Percentiles rank a stretch among this genome's conserved stretches.
Conservation (phyloP, 2,329 filamentous ascomycete species). For the Knufia petricola region DNA sequence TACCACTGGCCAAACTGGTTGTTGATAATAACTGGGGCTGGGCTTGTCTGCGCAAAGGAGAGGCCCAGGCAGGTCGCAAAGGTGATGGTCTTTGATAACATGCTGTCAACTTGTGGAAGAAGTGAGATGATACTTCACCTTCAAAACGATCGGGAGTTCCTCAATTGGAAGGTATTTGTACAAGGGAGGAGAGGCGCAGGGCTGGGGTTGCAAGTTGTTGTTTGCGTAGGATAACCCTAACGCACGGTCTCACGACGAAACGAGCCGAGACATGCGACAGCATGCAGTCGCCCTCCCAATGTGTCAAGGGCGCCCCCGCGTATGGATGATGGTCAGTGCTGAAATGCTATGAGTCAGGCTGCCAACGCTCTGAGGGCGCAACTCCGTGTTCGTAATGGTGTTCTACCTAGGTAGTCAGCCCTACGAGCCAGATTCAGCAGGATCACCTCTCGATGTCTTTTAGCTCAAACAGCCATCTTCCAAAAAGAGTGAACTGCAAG, state of each 20-base stretch:
- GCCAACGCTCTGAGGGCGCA: too few species aligned
- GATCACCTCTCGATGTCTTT: too few species aligned
- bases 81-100: not conserved
- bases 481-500: too few species aligned
- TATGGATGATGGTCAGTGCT: not conserved
- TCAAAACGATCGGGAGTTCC: not conserved
- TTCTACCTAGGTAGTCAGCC: too few species aligned
- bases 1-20: not conserved
- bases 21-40: conserved; percentile 1
- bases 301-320: not conserved
- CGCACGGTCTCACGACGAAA: not conserved
- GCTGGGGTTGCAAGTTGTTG: not conserved
- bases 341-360: not conserved
- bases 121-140: not conserved
- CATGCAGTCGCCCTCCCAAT: not conserved
- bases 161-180: not conserved
- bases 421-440: too few species aligned
- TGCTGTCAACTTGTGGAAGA: not conserved
- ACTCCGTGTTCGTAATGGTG: too few species aligned
- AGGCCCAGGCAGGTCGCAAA: not conserved
- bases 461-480: too few species aligned
- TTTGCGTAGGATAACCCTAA: not conserved
- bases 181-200: not conserved
- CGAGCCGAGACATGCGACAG: not conserved
- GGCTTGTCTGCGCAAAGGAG: not conserved